A percentile compares a stretch with the other conserved stretches of the same genome.
phyloP scores from a whole-genome alignment of 192 early-diverging fungal genomes.

The Coemansia sp. region DNA sequence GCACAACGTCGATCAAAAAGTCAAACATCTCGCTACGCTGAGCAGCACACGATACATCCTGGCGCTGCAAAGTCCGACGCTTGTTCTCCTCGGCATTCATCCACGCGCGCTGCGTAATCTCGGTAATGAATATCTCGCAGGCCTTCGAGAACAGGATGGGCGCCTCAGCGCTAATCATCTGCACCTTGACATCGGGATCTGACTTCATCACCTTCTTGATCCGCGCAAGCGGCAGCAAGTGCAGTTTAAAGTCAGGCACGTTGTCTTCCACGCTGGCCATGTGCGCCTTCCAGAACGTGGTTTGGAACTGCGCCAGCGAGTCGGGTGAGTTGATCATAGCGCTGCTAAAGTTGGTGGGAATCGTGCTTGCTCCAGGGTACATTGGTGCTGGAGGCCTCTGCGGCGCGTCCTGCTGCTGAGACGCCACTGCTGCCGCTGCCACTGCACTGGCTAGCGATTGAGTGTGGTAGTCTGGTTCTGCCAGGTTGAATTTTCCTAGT shows the following conservation, averaged over 20 bases:
- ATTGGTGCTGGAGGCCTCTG: slow-evolving; percentile 41
- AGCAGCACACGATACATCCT: slow-evolving; percentile 86
- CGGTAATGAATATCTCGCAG: slow-evolving; percentile 95
- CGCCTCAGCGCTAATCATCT: slow-evolving; percentile 77
- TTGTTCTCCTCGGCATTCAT: slow-evolving; percentile 96
- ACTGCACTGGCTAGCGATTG: slow-evolving; percentile 46
- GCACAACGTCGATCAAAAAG: slow-evolving; percentile 97
- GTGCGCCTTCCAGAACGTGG: slow-evolving; percentile 69
- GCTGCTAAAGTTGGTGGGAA: slow-evolving; percentile 51
- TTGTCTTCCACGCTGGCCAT: slow-evolving; percentile 63
- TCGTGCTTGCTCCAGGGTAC: slow-evolving; percentile 49
- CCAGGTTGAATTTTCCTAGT: slow-evolving; percentile 34
- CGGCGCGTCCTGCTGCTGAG: slow-evolving; percentile 6
- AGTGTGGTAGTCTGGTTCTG: slow-evolving; percentile 20
- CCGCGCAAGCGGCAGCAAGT: slow-evolving; percentile 86
- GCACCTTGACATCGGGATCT: slow-evolving; percentile 91
- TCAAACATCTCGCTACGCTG: slow-evolving; percentile 93
- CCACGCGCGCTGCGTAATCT: slow-evolving; percentile 81
- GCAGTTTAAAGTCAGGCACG: slow-evolving; percentile 83
- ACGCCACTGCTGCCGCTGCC: slow-evolving; percentile 27
- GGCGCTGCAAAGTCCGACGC: slow-evolving; percentile 88
- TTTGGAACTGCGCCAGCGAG: slow-evolving; percentile 47
- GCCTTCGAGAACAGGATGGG: slow-evolving; percentile 94
- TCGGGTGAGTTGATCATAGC: slow-evolving; percentile 50
- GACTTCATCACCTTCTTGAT: slow-evolving; percentile 99